phyloP scores from a whole-genome alignment of 148 eudicot genomes.

The Nyssa sinensis region DNA sequence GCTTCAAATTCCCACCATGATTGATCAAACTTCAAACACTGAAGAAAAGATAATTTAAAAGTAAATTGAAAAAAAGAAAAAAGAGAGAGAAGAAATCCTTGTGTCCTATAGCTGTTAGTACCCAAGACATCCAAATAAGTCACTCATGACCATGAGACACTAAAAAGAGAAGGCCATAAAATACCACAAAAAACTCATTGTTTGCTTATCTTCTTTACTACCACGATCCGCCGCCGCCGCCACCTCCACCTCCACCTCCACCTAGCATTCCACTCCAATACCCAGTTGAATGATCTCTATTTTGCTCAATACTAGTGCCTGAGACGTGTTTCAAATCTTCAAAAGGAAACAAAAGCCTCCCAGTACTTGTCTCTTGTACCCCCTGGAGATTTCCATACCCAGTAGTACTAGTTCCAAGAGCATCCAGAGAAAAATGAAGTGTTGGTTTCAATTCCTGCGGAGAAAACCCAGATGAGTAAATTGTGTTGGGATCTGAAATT shows the following conservation, averaged over 20 bases:
- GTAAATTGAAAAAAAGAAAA: background rate
- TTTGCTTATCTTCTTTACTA: slow-evolving; percentile 37
- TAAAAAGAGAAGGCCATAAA: background rate
- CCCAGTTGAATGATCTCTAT: slow-evolving; percentile 56
- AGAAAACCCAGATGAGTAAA: slow-evolving; percentile 48
- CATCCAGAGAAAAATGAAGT: slow-evolving; percentile 58
- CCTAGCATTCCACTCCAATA: slow-evolving; percentile 81
- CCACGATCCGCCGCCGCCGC: slow-evolving; percentile 79
- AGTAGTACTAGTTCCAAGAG: slow-evolving; percentile 33
- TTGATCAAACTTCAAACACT: background rate
- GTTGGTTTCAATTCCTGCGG: slow-evolving; percentile 47
- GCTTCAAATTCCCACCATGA: slow-evolving; percentile 23
- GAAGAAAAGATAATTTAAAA: slow-evolving; percentile 15
- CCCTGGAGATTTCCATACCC: slow-evolving; percentile 39
- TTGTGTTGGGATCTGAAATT: slow-evolving; percentile 34
- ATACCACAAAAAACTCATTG: background rate
- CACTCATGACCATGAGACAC: slow-evolving; percentile 17
- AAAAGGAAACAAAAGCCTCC: slow-evolving; percentile 69
- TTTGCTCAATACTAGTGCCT: slow-evolving; percentile 25
- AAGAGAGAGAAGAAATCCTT: slow-evolving; percentile 14
- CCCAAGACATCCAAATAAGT: slow-evolving; percentile 39
- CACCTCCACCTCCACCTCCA: too few species aligned
- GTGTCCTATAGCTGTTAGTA: slow-evolving; percentile 45
- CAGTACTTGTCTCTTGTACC: slow-evolving; percentile 29
- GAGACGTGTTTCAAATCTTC: slow-evolving; percentile 62